phyloP scores from a whole-genome alignment of 108 stramenopile genomes.

The Fragilaria radians region DNA sequence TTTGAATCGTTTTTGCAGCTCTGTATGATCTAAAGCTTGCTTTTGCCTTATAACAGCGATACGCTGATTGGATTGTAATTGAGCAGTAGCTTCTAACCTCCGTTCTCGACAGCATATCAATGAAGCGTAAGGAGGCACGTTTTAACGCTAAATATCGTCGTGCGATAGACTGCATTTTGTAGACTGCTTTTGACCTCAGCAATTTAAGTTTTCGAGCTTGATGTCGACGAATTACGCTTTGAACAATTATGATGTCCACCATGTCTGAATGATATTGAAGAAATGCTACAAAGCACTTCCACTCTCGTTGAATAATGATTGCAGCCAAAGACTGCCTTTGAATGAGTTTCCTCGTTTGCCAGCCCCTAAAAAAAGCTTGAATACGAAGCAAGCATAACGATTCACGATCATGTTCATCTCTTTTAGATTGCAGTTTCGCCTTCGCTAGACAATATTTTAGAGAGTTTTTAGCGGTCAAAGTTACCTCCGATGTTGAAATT shows the following conservation, averaged over 20 bases:
- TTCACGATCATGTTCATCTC: too few relatives aligned
- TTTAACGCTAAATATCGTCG: background rate
- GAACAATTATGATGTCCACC: conserved; percentile 38
- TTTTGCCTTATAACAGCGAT: conserved; percentile 30
- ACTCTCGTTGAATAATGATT: conserved; percentile 32
- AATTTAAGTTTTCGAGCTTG: background rate
- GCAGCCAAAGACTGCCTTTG: conserved; percentile 5
- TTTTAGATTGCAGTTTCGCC: too few relatives aligned
- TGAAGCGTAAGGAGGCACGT: background rate
- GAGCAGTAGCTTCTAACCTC: background rate
- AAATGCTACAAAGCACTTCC: conserved; percentile 27
- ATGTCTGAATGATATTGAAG: conserved; percentile 27
- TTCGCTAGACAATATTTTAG: too few relatives aligned
- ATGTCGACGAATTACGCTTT: conserved; percentile 22
- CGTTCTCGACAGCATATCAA: background rate
- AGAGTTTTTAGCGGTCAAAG: too few relatives aligned
- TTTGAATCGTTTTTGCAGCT: conserved; percentile 42
- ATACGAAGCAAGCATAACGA: too few relatives aligned
- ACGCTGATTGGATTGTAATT: conserved; percentile 27
- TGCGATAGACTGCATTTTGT: background rate
- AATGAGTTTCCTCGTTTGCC: conserved; percentile 1
- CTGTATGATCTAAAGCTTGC: conserved; percentile 10
- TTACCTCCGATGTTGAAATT: too few relatives aligned
- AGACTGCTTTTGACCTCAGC: background rate
- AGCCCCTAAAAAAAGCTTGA: conserved; percentile 11